A percentile compares a stretch with the other conserved stretches of the same genome.
phyloP scores from a whole-genome alignment of 2,329 filamentous ascomycete species.

The Truncatella angustata region DNA sequence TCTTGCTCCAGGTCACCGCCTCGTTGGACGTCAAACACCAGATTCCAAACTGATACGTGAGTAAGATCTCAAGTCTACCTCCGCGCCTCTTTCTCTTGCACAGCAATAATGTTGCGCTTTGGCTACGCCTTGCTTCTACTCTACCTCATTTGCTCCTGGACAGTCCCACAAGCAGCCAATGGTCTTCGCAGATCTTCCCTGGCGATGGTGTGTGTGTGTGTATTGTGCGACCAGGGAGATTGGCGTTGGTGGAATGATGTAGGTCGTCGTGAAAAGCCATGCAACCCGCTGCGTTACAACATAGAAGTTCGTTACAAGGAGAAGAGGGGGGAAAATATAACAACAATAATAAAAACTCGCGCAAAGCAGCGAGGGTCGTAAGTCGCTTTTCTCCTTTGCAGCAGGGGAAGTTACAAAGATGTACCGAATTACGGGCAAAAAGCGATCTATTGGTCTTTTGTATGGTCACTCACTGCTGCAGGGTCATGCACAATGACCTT shows the following conservation, averaged over 20 bases:
- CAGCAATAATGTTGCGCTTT: no score
- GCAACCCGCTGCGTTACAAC: no score
- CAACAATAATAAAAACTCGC: constrained; percentile 4
- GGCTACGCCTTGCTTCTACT: not conserved
- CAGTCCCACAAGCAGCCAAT: not conserved
- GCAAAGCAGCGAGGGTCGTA: not conserved
- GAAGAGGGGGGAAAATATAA: no score
- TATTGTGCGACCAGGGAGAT: not conserved
- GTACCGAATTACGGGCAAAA: constrained; percentile 4
- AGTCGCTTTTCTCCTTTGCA: constrained; percentile 8
- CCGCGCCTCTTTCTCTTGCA: no score
- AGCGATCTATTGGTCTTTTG: constrained; percentile 14
- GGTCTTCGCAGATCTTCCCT: not conserved
- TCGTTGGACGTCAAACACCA: not conserved
- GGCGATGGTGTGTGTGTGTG: not conserved
- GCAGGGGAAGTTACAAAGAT: constrained; percentile 6
- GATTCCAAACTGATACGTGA: no score
- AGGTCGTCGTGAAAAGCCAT: no score
- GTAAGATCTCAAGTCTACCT: no score
- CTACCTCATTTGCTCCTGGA: not conserved
- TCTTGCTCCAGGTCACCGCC: not conserved
- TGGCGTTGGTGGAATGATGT: constrained; percentile 3
- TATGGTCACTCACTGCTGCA: constrained; percentile 13
- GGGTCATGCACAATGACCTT: constrained; percentile 15
- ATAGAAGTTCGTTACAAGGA: no score